Base-by-base conservation (phyloP, 2,329 filamentous ascomycete species). In the Paecilomyces variotii region DNA sequence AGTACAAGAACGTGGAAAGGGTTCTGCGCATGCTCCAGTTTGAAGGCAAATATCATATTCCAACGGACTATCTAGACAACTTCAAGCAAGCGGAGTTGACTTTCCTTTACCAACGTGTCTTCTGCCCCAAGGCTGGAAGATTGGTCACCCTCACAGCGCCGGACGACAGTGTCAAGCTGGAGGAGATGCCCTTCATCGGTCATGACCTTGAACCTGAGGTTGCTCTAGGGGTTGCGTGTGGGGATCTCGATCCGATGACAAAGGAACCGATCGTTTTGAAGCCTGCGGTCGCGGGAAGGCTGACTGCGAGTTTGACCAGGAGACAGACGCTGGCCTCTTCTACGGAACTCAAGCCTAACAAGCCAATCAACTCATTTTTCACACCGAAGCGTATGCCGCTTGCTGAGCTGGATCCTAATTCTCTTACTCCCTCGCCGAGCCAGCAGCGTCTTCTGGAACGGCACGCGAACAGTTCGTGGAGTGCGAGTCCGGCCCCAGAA, bases 81-180 rank as follows among this genome's bases (percentile, higher is more conserved):
- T 99, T 97, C 71, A 83, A 85, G 61, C 87, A 93, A 70, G 94
- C 94, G 0, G 94, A 99, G 73, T 79, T 90, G 65, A 97, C 94
- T 0, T 99, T 99, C 68, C 77, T 97, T 19, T 89, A 97, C 68
- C 94, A 97, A 76, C 89, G 94, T 75, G 93, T 97, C 2, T 99
- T 90, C 72, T 97, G 93, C 70, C 91, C 93, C 0, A 78, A 80
- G 39, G 80, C 82, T 50, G 80, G 87, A 59, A 78, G 85, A 61
- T 75, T 97, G 52, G 89, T 96, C 49, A 86, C 91, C 60, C 80
- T 96, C 59, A 94, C 86, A 0, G 79, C 85, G 12, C 82, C 87
- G 0, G 83, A 85, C 0, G 76, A 82, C 4, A 84, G 84, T 3
- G 72, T 91, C 25, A 83, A 86, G 26, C 78, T 87, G 0, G 83